phyloP scores from a whole-genome alignment of 352 stramenopile genomes.

The Globisporangium lucens region DNA sequence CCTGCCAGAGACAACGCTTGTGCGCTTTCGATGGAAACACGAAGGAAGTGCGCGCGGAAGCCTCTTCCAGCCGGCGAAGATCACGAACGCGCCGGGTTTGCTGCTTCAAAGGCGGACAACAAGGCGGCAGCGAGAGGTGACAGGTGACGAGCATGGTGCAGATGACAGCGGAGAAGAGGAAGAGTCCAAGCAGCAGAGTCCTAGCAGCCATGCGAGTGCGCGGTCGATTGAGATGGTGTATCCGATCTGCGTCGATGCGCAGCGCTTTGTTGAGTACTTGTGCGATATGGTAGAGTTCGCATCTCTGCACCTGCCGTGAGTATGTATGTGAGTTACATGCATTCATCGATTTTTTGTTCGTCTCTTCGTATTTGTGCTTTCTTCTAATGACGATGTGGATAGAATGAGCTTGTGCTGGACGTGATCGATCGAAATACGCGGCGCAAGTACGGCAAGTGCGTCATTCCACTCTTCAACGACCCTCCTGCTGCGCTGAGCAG shows the following conservation, averaged over 20 bases:
- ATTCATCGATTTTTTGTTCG: not conserved
- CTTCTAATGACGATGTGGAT: not conserved
- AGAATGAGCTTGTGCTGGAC: conserved; percentile 52
- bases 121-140: not conserved
- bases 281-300: conserved; percentile 12
- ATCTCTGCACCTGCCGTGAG: not conserved
- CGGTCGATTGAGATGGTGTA: conserved; percentile 19
- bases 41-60: conserved; percentile 9
- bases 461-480: conserved; percentile 18
- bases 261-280: conserved; percentile 19
- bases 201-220: not conserved
- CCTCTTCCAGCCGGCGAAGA: conserved; percentile 20
- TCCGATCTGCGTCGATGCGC: conserved; percentile 10
- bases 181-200: not conserved
- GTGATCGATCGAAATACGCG: conserved; percentile 53
- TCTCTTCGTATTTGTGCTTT: not conserved
- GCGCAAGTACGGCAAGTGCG: conserved; percentile 36
- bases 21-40: conserved; percentile 12
- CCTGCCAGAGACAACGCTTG: conserved; percentile 11
- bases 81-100: conserved; percentile 5
- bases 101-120: not conserved
- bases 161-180: not conserved
- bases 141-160: not conserved
- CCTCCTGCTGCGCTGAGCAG: not conserved
- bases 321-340: not conserved